Conservation (phyloP, 2,329 filamentous ascomycete genomes). For the Phyllosticta citribraziliensis region DNA sequence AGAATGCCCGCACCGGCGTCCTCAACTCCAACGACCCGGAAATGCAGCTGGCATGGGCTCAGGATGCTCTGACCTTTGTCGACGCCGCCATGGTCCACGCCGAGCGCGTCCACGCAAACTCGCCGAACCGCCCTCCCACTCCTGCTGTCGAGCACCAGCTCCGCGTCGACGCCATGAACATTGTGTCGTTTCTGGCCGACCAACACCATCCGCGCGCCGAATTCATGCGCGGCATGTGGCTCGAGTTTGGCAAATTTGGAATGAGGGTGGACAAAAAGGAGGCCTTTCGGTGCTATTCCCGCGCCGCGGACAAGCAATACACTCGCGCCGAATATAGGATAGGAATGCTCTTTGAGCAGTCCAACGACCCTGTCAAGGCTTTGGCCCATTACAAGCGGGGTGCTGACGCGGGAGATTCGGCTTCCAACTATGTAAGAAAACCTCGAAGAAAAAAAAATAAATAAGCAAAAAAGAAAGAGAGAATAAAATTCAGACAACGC, state of each 20-base stretch:
- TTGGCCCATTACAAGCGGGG: constrained; percentile 83
- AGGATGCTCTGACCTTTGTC: constrained; percentile 81
- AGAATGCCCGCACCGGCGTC: constrained; percentile 72
- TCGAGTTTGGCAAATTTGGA: constrained; percentile 95
- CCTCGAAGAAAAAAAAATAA: constrained; percentile 8
- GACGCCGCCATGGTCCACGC: constrained; percentile 74
- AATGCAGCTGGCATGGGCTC: constrained; percentile 94
- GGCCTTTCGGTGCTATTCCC: constrained; percentile 76
- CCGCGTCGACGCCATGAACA: constrained; percentile 79
- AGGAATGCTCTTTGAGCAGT: constrained; percentile 95
- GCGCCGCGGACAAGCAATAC: constrained; percentile 79
- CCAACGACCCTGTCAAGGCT: constrained; percentile 84
- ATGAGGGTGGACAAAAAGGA: constrained; percentile 87
- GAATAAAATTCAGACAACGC: constrained; percentile 35
- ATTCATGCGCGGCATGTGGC: constrained; percentile 92
- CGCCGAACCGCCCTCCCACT: constrained; percentile 59
- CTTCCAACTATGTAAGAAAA: constrained; percentile 52
- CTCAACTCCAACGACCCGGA: constrained; percentile 89
- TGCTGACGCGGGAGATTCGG: constrained; percentile 72
- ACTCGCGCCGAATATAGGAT: constrained; percentile 89
- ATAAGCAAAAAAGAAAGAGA: neutral
- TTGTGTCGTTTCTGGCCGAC: constrained; percentile 79
- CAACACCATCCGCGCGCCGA: constrained; percentile 89
- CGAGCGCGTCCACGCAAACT: constrained; percentile 51
- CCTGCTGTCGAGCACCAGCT: constrained; percentile 84